These are phyloP conservation scores for Melanopsichium pennsylvanicum DNA, from an alignment of 1,284 basidiomycete genomes.

Conservation along the genomic window DNA sequence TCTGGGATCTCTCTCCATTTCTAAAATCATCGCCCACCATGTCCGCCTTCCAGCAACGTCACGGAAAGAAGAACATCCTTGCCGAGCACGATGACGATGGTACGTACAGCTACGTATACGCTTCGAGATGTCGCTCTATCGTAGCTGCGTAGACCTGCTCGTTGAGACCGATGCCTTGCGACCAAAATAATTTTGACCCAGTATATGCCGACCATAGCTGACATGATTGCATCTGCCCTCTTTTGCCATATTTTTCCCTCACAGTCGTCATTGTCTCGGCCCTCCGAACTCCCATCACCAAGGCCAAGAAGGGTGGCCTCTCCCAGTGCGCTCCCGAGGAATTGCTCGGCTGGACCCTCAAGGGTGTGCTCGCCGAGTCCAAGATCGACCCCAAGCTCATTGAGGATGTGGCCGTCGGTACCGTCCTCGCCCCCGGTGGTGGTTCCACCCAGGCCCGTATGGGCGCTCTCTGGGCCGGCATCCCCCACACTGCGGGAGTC, in stretches of 20 bases:
- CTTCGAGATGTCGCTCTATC: too few species aligned
- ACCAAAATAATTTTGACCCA: too few species aligned
- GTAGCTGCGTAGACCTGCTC: too few species aligned
- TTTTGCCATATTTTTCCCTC: neutral
- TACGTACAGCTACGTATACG: too few species aligned
- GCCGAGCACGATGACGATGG: conserved; percentile 64
- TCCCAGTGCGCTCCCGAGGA: conserved; percentile 85
- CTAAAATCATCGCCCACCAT: conserved; percentile 13
- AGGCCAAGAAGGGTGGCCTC: conserved; percentile 90
- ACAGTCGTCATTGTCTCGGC: conserved; percentile 85
- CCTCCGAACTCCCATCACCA: conserved; percentile 87
- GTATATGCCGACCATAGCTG: neutral
- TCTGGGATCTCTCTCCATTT: too few species aligned
- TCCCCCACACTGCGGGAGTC: conserved; percentile 73
- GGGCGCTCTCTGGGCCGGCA: conserved; percentile 90
- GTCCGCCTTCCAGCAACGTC: conserved; percentile 38
- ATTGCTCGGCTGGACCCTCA: conserved; percentile 76
- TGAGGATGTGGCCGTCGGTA: conserved; percentile 80
- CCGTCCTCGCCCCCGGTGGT: conserved; percentile 89
- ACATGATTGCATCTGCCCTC: neutral
- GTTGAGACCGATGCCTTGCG: too few species aligned
- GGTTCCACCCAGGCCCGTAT: conserved; percentile 90
- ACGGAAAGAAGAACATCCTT: conserved; percentile 60
- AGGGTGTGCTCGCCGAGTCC: conserved; percentile 66
- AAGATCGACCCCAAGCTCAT: conserved; percentile 81